Percentiles rank a stretch among this genome's conserved stretches.
Conservation (phyloP, 2,329 filamentous ascomycete genomes). For the Bipolaris gigantea region DNA sequence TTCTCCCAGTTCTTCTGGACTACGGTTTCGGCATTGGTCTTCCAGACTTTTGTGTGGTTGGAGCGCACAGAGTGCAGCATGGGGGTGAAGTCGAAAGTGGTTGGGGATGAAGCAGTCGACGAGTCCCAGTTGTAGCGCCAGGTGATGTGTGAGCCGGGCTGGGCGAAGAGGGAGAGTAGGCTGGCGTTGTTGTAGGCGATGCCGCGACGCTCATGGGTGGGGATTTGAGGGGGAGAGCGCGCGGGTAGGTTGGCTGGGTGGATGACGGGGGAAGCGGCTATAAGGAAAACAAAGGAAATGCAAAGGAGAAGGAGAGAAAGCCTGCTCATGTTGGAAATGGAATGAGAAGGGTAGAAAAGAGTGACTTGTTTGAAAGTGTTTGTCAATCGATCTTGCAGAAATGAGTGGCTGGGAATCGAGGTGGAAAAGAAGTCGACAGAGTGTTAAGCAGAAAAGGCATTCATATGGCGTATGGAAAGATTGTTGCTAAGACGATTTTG, state of each 20-base stretch:
- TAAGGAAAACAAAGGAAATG: not conserved
- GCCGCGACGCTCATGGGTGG: constrained; percentile 53
- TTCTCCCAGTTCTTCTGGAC: not conserved
- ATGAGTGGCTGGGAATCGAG: not conserved
- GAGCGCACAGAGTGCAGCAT: constrained; percentile 40
- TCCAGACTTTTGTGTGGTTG: constrained; percentile 26
- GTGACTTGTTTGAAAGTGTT: too few species aligned
- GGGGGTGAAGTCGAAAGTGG: constrained; percentile 62
- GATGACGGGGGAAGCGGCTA: not conserved
- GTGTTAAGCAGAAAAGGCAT: not conserved
- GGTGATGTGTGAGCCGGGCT: constrained; percentile 46
- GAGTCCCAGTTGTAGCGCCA: constrained; percentile 73
- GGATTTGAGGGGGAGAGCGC: constrained; percentile 43
- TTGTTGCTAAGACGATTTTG: not conserved
- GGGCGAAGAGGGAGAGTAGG: constrained; percentile 55
- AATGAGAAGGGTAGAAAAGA: too few species aligned
- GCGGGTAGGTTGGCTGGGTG: not conserved
- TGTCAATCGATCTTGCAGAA: not conserved
- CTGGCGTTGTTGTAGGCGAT: constrained; percentile 64
- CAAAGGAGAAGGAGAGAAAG: not conserved
- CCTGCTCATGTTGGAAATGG: not conserved
- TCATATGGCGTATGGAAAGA: not conserved
- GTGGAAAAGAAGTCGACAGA: too few species aligned
- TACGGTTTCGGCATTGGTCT: constrained; percentile 14
- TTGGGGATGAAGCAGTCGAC: constrained; percentile 35